These are phyloP conservation scores for Verticillium nubilum DNA, from an alignment of 2,329 filamentous ascomycete genomes.

Conservation along the genomic window DNA sequence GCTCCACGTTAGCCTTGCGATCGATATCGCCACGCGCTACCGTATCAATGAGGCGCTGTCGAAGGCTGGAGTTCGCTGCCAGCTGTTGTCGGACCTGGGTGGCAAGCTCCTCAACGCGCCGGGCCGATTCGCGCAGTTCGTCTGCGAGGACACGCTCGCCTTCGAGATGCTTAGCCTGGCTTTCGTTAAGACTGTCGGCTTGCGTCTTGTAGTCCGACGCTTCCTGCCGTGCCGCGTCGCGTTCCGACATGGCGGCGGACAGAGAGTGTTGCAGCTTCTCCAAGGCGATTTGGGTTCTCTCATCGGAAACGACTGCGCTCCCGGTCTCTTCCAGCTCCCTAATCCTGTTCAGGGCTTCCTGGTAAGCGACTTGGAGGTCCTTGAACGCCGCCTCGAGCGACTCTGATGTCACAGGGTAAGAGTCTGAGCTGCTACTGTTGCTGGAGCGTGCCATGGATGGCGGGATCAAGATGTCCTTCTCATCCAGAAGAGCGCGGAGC, in stretches of 20 bases:
- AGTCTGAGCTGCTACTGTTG: constrained; percentile 14
- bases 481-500: constrained; percentile 70
- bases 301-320: constrained; percentile 34
- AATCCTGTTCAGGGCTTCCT: constrained; percentile 60
- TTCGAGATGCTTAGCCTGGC: constrained; percentile 50
- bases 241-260: constrained; percentile 62
- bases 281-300: constrained; percentile 57
- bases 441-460: constrained; percentile 33
- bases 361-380: constrained; percentile 68
- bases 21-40: constrained; percentile 80
- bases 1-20: constrained; percentile 71
- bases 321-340: constrained; percentile 54
- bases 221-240: constrained; percentile 66
- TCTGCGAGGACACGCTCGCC: constrained; percentile 61
- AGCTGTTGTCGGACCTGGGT: constrained; percentile 76
- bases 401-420: constrained; percentile 47
- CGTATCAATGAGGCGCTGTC: constrained; percentile 70
- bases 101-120: constrained; percentile 74
- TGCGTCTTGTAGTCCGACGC: constrained; percentile 56
- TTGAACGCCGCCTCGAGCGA: constrained; percentile 70
- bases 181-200: constrained; percentile 50
- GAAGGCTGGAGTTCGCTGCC: constrained; percentile 68
- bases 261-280: constrained; percentile 64
- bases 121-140: constrained; percentile 68
- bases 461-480: constrained; percentile 75